Conservation (phyloP, 2,329 filamentous ascomycete species). For the Apiospora pterosperma region DNA sequence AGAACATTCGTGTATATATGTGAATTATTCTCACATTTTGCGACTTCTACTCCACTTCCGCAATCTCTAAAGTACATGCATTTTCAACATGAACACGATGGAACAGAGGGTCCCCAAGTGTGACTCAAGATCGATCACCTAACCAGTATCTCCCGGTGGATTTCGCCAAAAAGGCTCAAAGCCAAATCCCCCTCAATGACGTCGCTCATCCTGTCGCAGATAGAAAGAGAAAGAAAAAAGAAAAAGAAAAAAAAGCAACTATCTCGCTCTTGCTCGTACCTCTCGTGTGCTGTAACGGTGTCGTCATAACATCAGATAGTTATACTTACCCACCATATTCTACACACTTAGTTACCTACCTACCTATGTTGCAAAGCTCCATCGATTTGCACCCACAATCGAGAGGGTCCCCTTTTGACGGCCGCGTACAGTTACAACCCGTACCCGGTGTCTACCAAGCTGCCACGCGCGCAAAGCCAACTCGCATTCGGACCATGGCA, state of each 20-base stretch:
- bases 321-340: too few relatives aligned
- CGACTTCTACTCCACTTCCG: not conserved
- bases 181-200: slow-evolving; percentile 1
- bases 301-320: not conserved
- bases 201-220: not conserved
- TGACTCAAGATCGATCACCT: not conserved
- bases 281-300: not conserved
- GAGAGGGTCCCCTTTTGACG: not conserved
- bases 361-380: not conserved
- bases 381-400: not conserved
- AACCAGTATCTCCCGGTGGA: not conserved
- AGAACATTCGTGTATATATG: not conserved
- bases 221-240: not conserved
- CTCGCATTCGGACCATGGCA: not conserved
- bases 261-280: not conserved
- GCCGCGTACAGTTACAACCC: not conserved
- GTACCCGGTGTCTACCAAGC: not conserved
- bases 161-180: not conserved
- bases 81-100: not conserved
- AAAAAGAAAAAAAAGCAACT: not conserved
- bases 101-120: not conserved
- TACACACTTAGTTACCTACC: too few relatives aligned
- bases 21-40: not conserved
- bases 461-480: not conserved
- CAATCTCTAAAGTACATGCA: too few relatives aligned